Percentiles rank a stretch among this genome's conserved stretches.
These are phyloP conservation scores for Pseudophaeomoniella oleicola DNA, from an alignment of 2,329 filamentous ascomycete genomes.

Conservation along the genomic window DNA sequence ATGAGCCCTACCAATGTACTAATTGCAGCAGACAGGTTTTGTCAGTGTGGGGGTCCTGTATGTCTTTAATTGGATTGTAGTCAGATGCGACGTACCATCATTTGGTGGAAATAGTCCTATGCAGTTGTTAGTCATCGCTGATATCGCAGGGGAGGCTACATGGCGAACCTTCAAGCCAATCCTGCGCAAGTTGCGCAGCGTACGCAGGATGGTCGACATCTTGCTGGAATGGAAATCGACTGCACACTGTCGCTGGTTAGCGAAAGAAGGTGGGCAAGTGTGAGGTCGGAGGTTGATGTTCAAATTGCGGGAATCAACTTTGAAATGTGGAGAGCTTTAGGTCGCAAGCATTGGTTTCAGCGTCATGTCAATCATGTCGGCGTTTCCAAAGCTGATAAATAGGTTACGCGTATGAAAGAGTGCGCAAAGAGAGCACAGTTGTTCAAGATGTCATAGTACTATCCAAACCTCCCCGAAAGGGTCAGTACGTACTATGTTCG, in stretches of 20 bases:
- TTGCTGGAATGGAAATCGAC: constrained; percentile 22
- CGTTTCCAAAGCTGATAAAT: too few species aligned
- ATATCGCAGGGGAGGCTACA: constrained; percentile 1
- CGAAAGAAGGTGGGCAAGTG: not conserved
- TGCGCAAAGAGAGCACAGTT: too few species aligned
- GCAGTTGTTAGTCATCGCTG: constrained; percentile 22
- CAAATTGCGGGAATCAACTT: not conserved
- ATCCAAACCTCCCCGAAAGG: too few species aligned
- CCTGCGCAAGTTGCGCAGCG: constrained; percentile 71
- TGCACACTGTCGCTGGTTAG: constrained; percentile 1
- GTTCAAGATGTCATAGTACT: too few species aligned
- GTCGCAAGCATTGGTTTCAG: too few species aligned
- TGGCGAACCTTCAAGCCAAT: constrained; percentile 67
- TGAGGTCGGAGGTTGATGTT: not conserved
- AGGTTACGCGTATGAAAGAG: too few species aligned
- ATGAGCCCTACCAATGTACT: constrained; percentile 27
- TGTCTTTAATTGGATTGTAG: too few species aligned
- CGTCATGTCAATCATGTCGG: too few species aligned
- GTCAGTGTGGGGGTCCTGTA: too few species aligned
- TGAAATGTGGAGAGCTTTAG: not conserved
- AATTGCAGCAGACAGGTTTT: constrained; percentile 7
- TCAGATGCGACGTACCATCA: constrained; percentile 42
- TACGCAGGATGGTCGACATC: constrained; percentile 89
- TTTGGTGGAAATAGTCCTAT: constrained; percentile 74
- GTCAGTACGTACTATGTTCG: too few species aligned